Conservation (phyloP, 805 yeast genomes). For the Cyberlindnera amylophila region DNA sequence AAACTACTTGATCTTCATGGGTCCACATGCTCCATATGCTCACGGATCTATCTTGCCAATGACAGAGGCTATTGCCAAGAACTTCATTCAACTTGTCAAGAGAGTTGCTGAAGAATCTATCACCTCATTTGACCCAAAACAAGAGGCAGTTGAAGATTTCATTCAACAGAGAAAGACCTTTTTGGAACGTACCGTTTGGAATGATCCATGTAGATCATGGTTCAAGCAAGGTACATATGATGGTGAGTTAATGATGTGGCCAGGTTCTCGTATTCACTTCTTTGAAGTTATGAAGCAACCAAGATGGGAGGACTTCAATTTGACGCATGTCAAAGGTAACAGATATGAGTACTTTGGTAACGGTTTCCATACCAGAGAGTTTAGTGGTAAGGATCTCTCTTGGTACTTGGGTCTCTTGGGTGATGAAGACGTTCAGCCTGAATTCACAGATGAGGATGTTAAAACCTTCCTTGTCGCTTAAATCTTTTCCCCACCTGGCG, state of each 20-base stretch:
- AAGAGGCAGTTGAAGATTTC: conserved; percentile 86
- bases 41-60: conserved; percentile 2
- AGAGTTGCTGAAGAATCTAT: conserved; percentile 2
- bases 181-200: conserved; percentile 77
- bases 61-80: conserved; percentile 4
- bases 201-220: conserved; percentile 3
- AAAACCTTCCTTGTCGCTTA: no score
- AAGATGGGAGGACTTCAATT: conserved; percentile 3
- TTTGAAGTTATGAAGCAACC: conserved; percentile 4
- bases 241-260: conserved; percentile 3
- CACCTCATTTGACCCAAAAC: conserved; percentile 29
- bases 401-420: conserved; percentile 2
- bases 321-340: conserved; percentile 1
- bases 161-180: conserved; percentile 95
- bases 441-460: conserved; percentile 1
- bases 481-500: no score
- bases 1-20: conserved; percentile 4
- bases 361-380: conserved; percentile 4
- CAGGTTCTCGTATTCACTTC: conserved; percentile 4
- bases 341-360: conserved; percentile 3
- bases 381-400: conserved; percentile 1
- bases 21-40: conserved; percentile 4
- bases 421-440: conserved; percentile 1
- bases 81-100: conserved; percentile 2
- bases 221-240: conserved; percentile 1